Conservation (phyloP, 2,329 filamentous ascomycete genomes). For the Onygenales sp. region DNA sequence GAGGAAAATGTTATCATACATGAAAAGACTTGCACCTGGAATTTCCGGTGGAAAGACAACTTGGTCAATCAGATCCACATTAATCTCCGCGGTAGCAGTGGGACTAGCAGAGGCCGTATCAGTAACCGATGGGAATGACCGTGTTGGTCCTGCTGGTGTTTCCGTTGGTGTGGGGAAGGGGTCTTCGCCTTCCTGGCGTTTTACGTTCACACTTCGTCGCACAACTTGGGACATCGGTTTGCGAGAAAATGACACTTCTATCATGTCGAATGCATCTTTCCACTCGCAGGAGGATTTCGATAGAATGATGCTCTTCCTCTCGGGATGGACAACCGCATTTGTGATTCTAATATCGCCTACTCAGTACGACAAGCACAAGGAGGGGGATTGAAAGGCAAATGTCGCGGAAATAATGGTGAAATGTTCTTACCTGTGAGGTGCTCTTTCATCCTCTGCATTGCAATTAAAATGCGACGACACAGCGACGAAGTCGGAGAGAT, state of each 20-base stretch:
- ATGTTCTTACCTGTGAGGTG: conserved; percentile 12
- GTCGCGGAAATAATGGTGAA: not conserved
- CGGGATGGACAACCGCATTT: conserved; percentile 3
- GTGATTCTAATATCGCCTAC: conserved; percentile 1
- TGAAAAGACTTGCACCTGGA: conserved; percentile 1
- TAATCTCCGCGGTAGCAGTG: not conserved
- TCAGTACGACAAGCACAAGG: not conserved
- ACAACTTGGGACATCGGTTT: conserved; percentile 6
- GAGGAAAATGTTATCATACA: conserved; percentile 2
- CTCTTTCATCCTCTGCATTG: conserved; percentile 13
- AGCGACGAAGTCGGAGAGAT: conserved; percentile 7
- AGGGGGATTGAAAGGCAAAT: not conserved
- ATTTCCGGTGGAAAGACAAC: conserved; percentile 6
- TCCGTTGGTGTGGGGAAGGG: not conserved
- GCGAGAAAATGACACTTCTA: conserved; percentile 12
- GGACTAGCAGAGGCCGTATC: not conserved
- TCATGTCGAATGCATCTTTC: conserved; percentile 12
- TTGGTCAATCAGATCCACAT: conserved; percentile 3
- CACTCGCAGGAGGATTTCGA: conserved; percentile 8
- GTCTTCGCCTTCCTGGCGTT: conserved; percentile 4
- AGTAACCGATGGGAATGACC: conserved; percentile 1
- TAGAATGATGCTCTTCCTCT: conserved; percentile 5
- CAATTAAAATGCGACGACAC: conserved; percentile 14
- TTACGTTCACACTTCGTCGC: conserved; percentile 5
- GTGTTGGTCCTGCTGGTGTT: not conserved